Evolutionary conservation across 208 protist species (phyloP), one percentile per base, ranked within the genome.

Genomic region (Leishmania braziliensis): DNA sequence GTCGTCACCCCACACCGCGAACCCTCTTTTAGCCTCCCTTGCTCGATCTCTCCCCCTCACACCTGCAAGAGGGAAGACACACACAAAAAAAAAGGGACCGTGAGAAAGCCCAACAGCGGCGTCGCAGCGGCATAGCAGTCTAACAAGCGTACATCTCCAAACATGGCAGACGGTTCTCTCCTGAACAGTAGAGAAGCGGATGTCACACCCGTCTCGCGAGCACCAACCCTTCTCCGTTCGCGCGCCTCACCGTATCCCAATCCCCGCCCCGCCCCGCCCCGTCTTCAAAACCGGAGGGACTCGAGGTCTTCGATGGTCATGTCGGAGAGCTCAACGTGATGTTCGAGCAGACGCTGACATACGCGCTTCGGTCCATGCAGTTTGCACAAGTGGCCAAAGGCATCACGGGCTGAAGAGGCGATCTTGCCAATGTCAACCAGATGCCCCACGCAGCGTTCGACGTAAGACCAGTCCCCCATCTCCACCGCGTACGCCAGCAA

Each of bases 401-500:
- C 92, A 36, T 90, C 84, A 18, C 82, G 81, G 20, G 92, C 88
- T n/a, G 95, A 90, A 29, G 84, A 66, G 18, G 92, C 90, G 69
- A 97, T 85, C 48, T 95, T 91, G 54, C 95, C 95, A 82, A 97
- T 96, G 78, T 97, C 95, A 14, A 95, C 91, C 43, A 97, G 77
- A 68, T 97, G 95, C 3, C 88, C 93, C 83, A 97, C 87, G 74
- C 90, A 88, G 10, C 95, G 91, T 18, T 88, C 84, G 43, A 97
- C 91, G 81, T 93, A 97, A 51, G 90, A 81, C 93, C 95, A 97
- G 78, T 97, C 88, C 20, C 86, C 83, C 43, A 77, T 75, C 39
- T 93, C 89, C 20, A 95, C 88, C 23, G 95, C 95, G 81, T 96
- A 93, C 18, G 88, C 63, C 23, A 97, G 86, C 68, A 97, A 84